Evolutionary conservation across 2,329 filamentous ascomycete species (phyloP), one percentile per base, ranked within the genome.

Genomic region (Calonectria ilicicola): DNA sequence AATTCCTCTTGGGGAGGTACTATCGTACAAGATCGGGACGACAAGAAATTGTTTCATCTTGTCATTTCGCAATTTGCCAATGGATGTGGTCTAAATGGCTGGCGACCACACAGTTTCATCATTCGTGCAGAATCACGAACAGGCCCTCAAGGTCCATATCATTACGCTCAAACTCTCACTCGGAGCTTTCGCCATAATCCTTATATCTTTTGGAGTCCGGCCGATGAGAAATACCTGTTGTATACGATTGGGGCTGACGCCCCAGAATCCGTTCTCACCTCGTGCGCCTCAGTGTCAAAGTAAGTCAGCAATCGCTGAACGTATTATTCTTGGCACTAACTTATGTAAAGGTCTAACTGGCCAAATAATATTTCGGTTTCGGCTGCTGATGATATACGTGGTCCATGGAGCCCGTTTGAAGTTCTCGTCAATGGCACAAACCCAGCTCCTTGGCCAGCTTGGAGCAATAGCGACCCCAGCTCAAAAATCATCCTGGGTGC

Each of bases 381-480:
- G 0, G 19, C 72, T 7, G 72, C 75, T 7, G 72, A 74, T 1
- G 10, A 75, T 17, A 69, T 78, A 35, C 75, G 72, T 27, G 76
- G 75, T 0, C 75, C 76, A 27, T 78, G 76, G 74, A 70, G 68
- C 2, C 56, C 69, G 0, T 72, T 71, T 27, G 23, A 74, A 19
- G 49, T 76, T 6, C 15, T 76, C 2, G 15, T 77, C 2, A 60
- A 78, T 32, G 75, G 74, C 46, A 88, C 86, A 0, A 88, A 87
- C 46, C 86, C 53, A 9, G 35, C 53, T 26, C 53, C 53, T 12
- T 60, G 53, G 53, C 53, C 53, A 40, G 53, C 32, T 17, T 60
- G 32, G 32, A 60, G 7, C 15, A 17, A 27, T 3, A 40, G n/a
- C 19, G 15, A 27, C 14, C 21, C 5, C 1, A 40, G 3, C 21